phyloP scores from a whole-genome alignment of 2,329 filamentous ascomycete species.

The Alternaria alternata region DNA sequence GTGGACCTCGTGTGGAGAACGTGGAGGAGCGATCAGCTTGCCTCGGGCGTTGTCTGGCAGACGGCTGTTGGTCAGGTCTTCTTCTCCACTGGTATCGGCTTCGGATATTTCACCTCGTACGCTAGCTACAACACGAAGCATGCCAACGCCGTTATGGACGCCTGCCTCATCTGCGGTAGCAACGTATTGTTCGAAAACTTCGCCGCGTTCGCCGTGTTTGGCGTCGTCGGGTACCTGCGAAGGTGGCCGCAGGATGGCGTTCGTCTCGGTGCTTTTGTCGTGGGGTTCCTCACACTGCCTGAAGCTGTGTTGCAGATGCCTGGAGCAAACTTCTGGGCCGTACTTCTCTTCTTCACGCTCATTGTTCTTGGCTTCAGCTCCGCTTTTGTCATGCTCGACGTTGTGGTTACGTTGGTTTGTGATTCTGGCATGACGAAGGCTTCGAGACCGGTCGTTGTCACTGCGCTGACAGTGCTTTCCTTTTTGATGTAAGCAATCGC shows the following conservation, averaged over 20 bases:
- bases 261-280: constrained; percentile 62
- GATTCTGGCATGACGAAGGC: constrained; percentile 59
- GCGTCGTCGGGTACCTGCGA: constrained; percentile 62
- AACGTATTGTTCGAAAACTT: constrained; percentile 66
- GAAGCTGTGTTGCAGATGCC: constrained; percentile 66
- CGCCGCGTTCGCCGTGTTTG: constrained; percentile 61
- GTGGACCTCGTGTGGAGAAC: constrained; percentile 60
- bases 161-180: constrained; percentile 63
- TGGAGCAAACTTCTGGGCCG: constrained; percentile 65
- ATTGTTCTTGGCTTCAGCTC: constrained; percentile 67
- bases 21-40: constrained; percentile 61
- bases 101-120: constrained; percentile 65
- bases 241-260: constrained; percentile 55
- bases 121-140: constrained; percentile 65
- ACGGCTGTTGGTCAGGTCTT: constrained; percentile 68
- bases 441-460: constrained; percentile 60
- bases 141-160: constrained; percentile 67
- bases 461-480: constrained; percentile 57
- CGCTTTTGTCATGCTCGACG: constrained; percentile 67
- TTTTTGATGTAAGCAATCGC: constrained; percentile 54
- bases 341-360: constrained; percentile 67
- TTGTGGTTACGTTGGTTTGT: constrained; percentile 62
- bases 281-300: constrained; percentile 67
- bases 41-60: constrained; percentile 64
- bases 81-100: constrained; percentile 66